Evolutionary conservation across 306 rosid genomes (phyloP).

Genomic region (Mucuna pruriens): DNA sequence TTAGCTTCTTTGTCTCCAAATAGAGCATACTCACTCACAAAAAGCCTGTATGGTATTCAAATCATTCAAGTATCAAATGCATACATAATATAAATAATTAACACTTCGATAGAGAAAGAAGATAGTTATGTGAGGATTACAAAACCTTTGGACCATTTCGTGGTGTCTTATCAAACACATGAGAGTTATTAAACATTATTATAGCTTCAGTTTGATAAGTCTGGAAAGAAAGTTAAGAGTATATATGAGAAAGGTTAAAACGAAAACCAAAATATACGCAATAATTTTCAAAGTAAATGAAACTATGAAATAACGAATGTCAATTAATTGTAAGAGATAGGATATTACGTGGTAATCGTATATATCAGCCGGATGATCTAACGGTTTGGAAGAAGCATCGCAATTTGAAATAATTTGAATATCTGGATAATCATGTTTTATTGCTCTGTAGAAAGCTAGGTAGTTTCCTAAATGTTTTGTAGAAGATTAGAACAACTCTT

Average conservation of each 20-base stretch:
- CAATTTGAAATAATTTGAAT: constrained; percentile 80
- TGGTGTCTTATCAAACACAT: constrained; percentile 59
- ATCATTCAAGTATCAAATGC: constrained; percentile 1
- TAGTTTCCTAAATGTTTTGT: constrained; percentile 62
- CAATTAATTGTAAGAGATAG: constrained; percentile 8
- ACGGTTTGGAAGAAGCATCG: constrained; percentile 62
- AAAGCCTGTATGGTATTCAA: constrained; percentile 61
- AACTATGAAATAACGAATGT: constrained; percentile 6
- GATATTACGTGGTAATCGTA: constrained; percentile 83
- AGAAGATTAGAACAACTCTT: neutral
- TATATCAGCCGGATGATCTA: constrained; percentile 83
- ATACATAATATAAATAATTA: neutral
- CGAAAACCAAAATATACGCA: neutral
- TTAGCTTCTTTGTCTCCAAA: constrained; percentile 51
- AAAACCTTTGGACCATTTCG: constrained; percentile 56
- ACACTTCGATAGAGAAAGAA: neutral
- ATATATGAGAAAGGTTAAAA: constrained; percentile 27
- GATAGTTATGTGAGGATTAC: neutral
- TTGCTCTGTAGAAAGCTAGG: constrained; percentile 64
- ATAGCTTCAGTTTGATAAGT: constrained; percentile 50
- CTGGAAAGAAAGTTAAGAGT: constrained; percentile 50
- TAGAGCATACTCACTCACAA: constrained; percentile 93
- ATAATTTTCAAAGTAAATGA: neutral
- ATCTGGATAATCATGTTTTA: constrained; percentile 65
- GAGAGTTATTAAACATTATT: constrained; percentile 57